phyloP scores from a whole-genome alignment of 2,329 filamentous ascomycete species.

The Fusarium acutatum region DNA sequence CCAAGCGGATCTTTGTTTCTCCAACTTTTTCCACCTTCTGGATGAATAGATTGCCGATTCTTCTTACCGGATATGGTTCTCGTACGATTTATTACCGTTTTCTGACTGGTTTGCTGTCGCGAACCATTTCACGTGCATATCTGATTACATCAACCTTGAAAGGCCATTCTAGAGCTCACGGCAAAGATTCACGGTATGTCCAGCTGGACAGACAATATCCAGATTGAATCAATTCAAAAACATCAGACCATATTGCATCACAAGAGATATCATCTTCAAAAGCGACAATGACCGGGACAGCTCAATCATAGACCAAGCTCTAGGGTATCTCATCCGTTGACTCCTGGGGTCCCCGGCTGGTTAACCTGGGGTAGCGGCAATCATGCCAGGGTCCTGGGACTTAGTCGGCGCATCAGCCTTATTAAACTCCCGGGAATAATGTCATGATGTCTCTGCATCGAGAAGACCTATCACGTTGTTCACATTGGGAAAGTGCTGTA shows the following conservation, averaged over 20 bases:
- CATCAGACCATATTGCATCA: background rate
- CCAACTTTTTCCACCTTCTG: background rate
- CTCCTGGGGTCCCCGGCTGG: background rate
- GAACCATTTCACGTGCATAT: background rate
- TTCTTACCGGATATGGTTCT: conserved; percentile 5
- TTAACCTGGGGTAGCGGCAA: background rate
- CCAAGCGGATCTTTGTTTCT: conserved; percentile 29
- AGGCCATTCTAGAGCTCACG: background rate
- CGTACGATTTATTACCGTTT: conserved; percentile 17
- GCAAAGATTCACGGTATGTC: background rate
- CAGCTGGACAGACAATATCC: background rate
- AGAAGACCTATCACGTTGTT: background rate
- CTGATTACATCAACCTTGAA: background rate
- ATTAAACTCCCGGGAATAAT: background rate
- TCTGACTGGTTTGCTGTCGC: background rate
- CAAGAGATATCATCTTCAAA: too few relatives aligned
- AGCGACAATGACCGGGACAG: background rate
- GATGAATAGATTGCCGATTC: conserved; percentile 25
- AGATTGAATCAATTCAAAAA: background rate
- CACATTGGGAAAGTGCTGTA: background rate
- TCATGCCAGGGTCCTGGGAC: background rate
- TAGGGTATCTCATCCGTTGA: background rate
- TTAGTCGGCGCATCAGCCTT: background rate
- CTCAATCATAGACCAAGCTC: background rate
- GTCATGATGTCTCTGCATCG: background rate